These are phyloP conservation scores for Priceomyces medius DNA, from an alignment of 805 yeast species.

Conservation along the genomic window DNA sequence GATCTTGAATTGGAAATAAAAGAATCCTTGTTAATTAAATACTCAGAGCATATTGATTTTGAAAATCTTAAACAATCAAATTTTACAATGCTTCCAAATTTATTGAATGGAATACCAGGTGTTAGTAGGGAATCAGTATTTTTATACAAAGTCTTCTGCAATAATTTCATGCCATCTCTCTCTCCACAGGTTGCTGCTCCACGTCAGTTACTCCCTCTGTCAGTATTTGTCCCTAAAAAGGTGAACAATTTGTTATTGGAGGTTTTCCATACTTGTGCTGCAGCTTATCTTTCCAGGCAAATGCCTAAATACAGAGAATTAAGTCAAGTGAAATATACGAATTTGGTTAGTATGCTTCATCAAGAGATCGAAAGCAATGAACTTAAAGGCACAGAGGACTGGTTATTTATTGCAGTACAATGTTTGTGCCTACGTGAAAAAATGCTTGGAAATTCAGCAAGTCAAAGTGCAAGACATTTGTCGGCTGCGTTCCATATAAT, in stretches of 20 bases:
- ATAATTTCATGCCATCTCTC: neutral
- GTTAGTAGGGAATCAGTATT: neutral
- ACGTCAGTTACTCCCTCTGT: neutral
- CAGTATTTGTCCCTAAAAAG: neutral
- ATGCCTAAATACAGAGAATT: neutral
- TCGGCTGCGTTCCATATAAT: slow-evolving; percentile 36
- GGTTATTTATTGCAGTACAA: slow-evolving; percentile 42
- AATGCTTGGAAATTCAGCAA: slow-evolving; percentile 22
- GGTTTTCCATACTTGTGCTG: neutral
- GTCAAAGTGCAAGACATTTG: slow-evolving; percentile 31
- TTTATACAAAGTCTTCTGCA: neutral
- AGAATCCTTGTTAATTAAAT: neutral
- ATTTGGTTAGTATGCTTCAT: neutral
- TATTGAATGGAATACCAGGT: neutral
- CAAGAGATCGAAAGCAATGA: neutral
- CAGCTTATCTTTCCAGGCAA: neutral
- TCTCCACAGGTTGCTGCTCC: slow-evolving; percentile 4
- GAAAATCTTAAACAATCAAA: neutral
- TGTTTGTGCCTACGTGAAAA: slow-evolving; percentile 39
- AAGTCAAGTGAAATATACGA: neutral
- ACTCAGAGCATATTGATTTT: neutral
- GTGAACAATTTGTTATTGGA: neutral
- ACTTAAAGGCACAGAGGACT: slow-evolving; percentile 29
- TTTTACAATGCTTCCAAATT: neutral
- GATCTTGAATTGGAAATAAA: neutral